Percentiles rank a stretch among this genome's conserved stretches.
Evolutionary conservation across 352 stramenopile species (phyloP).

Genomic region (Globisporangium nunn): DNA sequence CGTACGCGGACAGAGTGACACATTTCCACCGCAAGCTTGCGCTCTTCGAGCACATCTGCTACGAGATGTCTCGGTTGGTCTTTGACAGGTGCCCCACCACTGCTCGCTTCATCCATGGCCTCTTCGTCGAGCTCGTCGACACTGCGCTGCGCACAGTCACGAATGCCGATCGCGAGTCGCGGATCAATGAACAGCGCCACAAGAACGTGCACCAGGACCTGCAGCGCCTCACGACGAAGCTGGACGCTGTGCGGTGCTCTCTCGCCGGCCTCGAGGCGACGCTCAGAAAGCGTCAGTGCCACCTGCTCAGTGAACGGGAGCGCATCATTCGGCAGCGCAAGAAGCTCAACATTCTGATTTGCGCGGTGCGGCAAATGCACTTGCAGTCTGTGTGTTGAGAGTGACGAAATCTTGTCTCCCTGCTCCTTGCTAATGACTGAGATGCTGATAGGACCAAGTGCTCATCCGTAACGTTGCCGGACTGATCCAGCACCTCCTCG

Average conservation of each 20-base stretch:
- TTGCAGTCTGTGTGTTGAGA: background rate
- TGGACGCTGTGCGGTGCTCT: constrained; percentile 14
- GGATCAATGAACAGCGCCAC: constrained; percentile 30
- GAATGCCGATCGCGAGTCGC: constrained; percentile 25
- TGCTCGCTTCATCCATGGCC: constrained; percentile 35
- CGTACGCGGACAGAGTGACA: background rate
- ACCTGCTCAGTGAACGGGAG: constrained; percentile 31
- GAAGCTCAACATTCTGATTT: constrained; percentile 37
- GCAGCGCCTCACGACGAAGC: constrained; percentile 19
- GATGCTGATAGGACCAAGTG: constrained; percentile 22
- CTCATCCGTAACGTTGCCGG: constrained; percentile 22
- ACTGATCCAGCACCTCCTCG: constrained; percentile 28
- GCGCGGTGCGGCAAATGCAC: constrained; percentile 15
- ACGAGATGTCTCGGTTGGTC: constrained; percentile 34
- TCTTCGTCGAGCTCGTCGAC: constrained; percentile 31
- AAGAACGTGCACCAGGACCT: constrained; percentile 38
- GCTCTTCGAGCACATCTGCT: constrained; percentile 31
- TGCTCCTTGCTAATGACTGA: background rate
- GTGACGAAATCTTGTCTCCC: too few relatives aligned
- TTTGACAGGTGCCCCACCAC: constrained; percentile 61
- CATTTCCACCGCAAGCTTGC: constrained; percentile 19
- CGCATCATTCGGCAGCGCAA: constrained; percentile 44
- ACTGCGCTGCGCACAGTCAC: constrained; percentile 20
- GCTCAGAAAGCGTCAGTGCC: constrained; percentile 26
- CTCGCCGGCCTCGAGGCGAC: constrained; percentile 26